Base-by-base conservation (phyloP, 768 basidiomycete genomes). In the Filobasidium floriforme region DNA sequence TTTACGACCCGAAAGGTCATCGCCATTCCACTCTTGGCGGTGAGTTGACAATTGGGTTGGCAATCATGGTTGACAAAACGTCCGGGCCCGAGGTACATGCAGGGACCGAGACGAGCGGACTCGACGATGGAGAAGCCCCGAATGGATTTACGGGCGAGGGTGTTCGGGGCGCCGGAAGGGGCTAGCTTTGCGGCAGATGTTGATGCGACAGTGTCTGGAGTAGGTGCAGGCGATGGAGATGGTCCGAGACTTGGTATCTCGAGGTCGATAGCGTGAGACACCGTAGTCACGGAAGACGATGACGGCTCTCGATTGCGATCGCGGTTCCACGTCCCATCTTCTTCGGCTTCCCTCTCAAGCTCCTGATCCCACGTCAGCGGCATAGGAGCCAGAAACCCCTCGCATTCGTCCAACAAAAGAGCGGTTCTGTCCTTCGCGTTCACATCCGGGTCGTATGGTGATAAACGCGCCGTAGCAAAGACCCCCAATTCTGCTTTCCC, bases 61-160 rank as follows among this genome's bases (percentile, higher is more conserved):
- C 77, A 78, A 60, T 78, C 77, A 51, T 78, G 77, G 63, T 78
- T 78, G 37, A 78, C 62, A 59, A 78, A 78, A 49, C 76, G 66
- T 0, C 76, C 77, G 7, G 77, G 76, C 29, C 77, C 77, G 9
- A 78, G 69, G 70, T 75, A 78, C 29, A 78, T 68, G 68, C 66
- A 68, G 70, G 63, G 70, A 69, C 63, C 73, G 14, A 61, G 62
- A 24, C 75, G 59, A 6, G 71, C 72, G 18, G 73, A 75, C 69
- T 76, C 73, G 52, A 78, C 76, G 24, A 78, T 74, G 66, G 73
- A 75, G 54, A 76, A 76, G 61, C 76, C 76, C 29, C 77, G 22
- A 15, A 7, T 65, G 26, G 22, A n/a, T 57, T 57, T 57, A 14
- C 55, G 14, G 29, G 55, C 55, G 5, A 49, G 15, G 32, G 32